Evolutionary conservation across 2,329 filamentous ascomycete species (phyloP).

Genomic region (Ophiostoma angusticollis): DNA sequence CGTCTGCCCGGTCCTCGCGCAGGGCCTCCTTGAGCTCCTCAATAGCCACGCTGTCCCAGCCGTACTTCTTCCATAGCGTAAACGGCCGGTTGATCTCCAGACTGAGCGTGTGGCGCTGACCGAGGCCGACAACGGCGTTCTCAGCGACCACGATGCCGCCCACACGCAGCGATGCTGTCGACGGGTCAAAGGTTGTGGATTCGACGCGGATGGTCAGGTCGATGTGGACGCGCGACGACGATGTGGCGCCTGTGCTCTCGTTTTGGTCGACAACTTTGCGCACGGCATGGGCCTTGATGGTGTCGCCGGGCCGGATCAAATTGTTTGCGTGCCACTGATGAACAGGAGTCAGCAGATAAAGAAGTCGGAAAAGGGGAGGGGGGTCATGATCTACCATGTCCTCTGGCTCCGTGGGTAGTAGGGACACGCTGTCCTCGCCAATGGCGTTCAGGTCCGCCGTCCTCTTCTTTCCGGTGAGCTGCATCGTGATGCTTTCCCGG

Average conservation of each 20-base stretch:
- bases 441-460: constrained; percentile 25
- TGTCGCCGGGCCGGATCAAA: constrained; percentile 40
- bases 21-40: constrained; percentile 68
- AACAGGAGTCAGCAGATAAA: too few relatives aligned
- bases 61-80: constrained; percentile 67
- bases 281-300: constrained; percentile 40
- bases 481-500: constrained; percentile 3
- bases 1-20: constrained; percentile 64
- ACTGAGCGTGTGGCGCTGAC: constrained; percentile 53
- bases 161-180: constrained; percentile 41
- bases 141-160: constrained; percentile 41
- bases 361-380: constrained; percentile 8
- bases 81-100: constrained; percentile 82
- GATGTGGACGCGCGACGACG: constrained; percentile 41
- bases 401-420: constrained; percentile 30
- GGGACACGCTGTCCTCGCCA: constrained; percentile 25
- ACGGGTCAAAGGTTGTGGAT: constrained; percentile 45
- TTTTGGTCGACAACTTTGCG: constrained; percentile 40
- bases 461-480: constrained; percentile 24
- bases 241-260: constrained; percentile 32
- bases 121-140: constrained; percentile 38
- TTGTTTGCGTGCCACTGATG: constrained; percentile 46
- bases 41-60: constrained; percentile 84
- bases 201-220: constrained; percentile 44
- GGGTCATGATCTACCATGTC: constrained; percentile 32